These are phyloP conservation scores for Trichoderma sp. DNA, from an alignment of 2,329 filamentous ascomycete genomes.

Conservation along the genomic window DNA sequence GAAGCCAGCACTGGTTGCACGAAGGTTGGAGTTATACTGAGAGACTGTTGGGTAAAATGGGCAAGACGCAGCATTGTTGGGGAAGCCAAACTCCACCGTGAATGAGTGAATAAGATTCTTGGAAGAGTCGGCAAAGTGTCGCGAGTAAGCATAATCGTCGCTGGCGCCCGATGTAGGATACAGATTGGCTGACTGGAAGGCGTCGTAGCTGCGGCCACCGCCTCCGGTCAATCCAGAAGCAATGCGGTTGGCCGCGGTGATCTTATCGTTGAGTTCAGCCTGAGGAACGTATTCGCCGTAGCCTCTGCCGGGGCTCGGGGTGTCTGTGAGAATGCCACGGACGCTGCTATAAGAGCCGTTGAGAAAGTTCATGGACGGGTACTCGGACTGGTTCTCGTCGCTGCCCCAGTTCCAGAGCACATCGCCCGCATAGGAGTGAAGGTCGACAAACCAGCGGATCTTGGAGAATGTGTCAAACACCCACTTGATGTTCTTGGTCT, in stretches of 20 bases:
- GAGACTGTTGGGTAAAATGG: constrained; percentile 52
- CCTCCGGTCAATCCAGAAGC: constrained; percentile 39
- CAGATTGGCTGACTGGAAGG: constrained; percentile 46
- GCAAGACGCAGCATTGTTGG: constrained; percentile 34
- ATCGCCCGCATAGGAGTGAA: constrained; percentile 58
- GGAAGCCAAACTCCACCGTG: constrained; percentile 52
- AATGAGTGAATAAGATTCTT: constrained; percentile 48
- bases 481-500: constrained; percentile 59
- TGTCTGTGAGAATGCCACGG: constrained; percentile 49
- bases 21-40: constrained; percentile 49
- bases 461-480: constrained; percentile 54
- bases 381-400: constrained; percentile 54
- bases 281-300: constrained; percentile 53
- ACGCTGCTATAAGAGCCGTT: constrained; percentile 57
- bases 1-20: constrained; percentile 50
- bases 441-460: constrained; percentile 61
- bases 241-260: constrained; percentile 46
- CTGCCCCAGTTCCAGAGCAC: constrained; percentile 63
- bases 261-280: constrained; percentile 45
- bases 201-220: constrained; percentile 37
- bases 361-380: constrained; percentile 54
- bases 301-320: constrained; percentile 39
- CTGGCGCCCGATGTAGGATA: constrained; percentile 53
- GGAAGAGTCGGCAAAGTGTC: constrained; percentile 43
- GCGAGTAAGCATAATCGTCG: constrained; percentile 52